phyloP scores from a whole-genome alignment of 495 filamentous ascomycete genomes.

The Hamigera avellanea region DNA sequence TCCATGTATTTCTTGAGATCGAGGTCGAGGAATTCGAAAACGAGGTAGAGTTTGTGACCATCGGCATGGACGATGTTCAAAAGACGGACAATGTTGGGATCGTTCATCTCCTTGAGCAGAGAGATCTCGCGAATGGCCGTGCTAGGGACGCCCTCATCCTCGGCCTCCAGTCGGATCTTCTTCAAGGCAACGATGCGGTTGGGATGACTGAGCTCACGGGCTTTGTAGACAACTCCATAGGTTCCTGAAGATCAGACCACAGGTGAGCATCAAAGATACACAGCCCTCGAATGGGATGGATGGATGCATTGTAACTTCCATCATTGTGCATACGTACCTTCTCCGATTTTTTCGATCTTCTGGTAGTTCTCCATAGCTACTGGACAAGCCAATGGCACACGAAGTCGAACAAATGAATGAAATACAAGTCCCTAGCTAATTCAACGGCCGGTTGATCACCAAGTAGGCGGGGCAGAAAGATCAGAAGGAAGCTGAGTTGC shows the following conservation, averaged over 20 bases:
- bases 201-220: conserved; percentile 63
- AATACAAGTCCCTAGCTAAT: too few relatives aligned
- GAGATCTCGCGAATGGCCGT: conserved; percentile 97
- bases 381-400: not conserved
- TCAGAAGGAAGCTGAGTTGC: not conserved
- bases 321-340: conserved; percentile 48
- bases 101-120: conserved; percentile 91
- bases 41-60: conserved; percentile 91
- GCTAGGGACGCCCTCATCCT: conserved; percentile 93
- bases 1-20: conserved; percentile 99
- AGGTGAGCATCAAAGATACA: not conserved
- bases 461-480: not conserved
- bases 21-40: conserved; percentile 88
- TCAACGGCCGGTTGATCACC: not conserved
- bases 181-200: conserved; percentile 88
- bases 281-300: conserved; percentile 2
- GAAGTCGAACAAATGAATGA: too few relatives aligned
- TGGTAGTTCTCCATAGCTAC: conserved; percentile 92
- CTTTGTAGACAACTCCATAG: conserved; percentile 90
- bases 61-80: conserved; percentile 95
- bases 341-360: conserved; percentile 98
- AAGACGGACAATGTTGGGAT: conserved; percentile 86
- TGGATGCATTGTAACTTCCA: conserved; percentile 6
- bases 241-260: conserved; percentile 45
- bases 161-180: conserved; percentile 95